Percentiles rank a stretch among this genome's conserved stretches.
Evolutionary conservation across 805 yeast species (phyloP).

Genomic region (Kodamaea jinghongensis): DNA sequence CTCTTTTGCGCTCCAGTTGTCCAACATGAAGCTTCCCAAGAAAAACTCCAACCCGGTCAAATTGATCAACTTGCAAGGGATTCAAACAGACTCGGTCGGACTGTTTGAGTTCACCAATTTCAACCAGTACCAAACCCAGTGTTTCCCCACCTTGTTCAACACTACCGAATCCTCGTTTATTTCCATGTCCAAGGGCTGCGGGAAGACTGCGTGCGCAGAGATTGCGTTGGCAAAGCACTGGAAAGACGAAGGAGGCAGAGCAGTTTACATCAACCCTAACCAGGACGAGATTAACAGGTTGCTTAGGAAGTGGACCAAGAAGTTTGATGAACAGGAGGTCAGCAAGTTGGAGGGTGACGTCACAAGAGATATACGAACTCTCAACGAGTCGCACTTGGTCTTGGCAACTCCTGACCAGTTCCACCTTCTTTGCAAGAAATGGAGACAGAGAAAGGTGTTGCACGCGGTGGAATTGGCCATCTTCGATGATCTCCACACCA

Average conservation of each 20-base stretch:
- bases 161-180: slow-evolving; percentile 59
- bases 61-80: slow-evolving; percentile 48
- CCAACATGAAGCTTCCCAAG: slow-evolving; percentile 54
- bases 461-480: slow-evolving; percentile 67
- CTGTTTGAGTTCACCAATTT: slow-evolving; percentile 50
- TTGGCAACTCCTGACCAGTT: slow-evolving; percentile 80
- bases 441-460: slow-evolving; percentile 76
- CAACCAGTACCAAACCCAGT: slow-evolving; percentile 74
- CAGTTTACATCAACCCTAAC: slow-evolving; percentile 66
- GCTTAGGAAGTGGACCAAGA: slow-evolving; percentile 50
- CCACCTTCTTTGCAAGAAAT: slow-evolving; percentile 68
- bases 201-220: slow-evolving; percentile 71
- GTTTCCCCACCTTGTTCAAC: slow-evolving; percentile 56
- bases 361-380: slow-evolving; percentile 48
- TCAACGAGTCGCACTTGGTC: slow-evolving; percentile 63
- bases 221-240: slow-evolving; percentile 71
- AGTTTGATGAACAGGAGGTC: slow-evolving; percentile 53
- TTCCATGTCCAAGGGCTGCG: slow-evolving; percentile 74
- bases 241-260: slow-evolving; percentile 66
- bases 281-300: slow-evolving; percentile 53
- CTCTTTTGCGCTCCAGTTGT: slow-evolving; percentile 57
- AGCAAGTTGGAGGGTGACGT: slow-evolving; percentile 55
- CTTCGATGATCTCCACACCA: slow-evolving; percentile 67
- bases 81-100: slow-evolving; percentile 43
- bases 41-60: slow-evolving; percentile 62